Percentiles rank a stretch among this genome's conserved stretches.
phyloP scores from a whole-genome alignment of 495 filamentous ascomycete genomes.

The Penicillium coffeae region DNA sequence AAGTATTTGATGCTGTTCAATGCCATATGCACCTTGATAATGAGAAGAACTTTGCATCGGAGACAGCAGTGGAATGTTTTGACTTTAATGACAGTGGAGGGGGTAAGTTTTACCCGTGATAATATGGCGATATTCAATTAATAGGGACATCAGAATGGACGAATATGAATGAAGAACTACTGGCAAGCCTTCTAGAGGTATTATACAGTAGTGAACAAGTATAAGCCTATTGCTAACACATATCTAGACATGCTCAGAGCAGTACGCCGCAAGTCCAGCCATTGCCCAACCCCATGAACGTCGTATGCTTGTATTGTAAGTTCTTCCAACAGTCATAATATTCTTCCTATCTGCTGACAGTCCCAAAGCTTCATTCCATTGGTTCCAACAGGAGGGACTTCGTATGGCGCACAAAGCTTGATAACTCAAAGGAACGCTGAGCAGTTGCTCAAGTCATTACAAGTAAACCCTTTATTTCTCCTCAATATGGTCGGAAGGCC shows the following conservation, averaged over 20 bases:
- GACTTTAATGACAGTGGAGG: not conserved
- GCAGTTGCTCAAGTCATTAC: not conserved
- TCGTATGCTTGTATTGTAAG: slow-evolving; percentile 9
- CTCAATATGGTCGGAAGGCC: slow-evolving; percentile 1
- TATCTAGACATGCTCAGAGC: not conserved
- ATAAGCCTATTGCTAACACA: too few relatives aligned
- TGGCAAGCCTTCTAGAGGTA: not conserved
- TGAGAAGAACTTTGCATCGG: slow-evolving; percentile 4
- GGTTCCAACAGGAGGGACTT: slow-evolving; percentile 6
- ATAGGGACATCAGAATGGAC: slow-evolving; percentile 1
- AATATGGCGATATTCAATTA: not conserved
- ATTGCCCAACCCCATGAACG: not conserved
- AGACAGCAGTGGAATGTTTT: slow-evolving; percentile 6
- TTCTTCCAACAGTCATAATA: not conserved
- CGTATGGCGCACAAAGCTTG: slow-evolving; percentile 4
- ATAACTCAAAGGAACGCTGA: slow-evolving; percentile 6
- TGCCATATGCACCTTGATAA: slow-evolving; percentile 7
- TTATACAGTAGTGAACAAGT: too few relatives aligned
- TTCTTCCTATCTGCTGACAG: not conserved
- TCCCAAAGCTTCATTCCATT: slow-evolving; percentile 6
- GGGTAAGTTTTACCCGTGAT: slow-evolving; percentile 1
- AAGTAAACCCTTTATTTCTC: slow-evolving; percentile 6
- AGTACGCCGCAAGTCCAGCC: not conserved
- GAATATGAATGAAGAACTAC: not conserved
- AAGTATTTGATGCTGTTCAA: slow-evolving; percentile 12